A percentile compares a stretch with the other conserved stretches of the same genome.
phyloP scores from a whole-genome alignment of 2,329 filamentous ascomycete genomes.

The Triangularia verruculosa region DNA sequence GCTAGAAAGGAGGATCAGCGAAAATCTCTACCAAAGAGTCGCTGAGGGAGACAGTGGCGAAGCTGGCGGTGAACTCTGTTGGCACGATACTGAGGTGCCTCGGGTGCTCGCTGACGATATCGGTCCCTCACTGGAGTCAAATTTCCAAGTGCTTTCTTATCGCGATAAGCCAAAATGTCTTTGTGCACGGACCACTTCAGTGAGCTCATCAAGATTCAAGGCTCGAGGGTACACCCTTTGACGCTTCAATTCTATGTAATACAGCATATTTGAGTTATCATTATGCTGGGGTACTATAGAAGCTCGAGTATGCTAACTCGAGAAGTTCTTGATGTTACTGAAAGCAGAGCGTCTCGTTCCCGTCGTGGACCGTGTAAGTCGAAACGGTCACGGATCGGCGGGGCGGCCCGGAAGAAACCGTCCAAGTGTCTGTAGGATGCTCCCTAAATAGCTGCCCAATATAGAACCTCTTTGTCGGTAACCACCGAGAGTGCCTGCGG shows the following conservation, averaged over 20 bases:
- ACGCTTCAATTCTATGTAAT: too few relatives aligned
- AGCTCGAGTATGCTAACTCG: too few relatives aligned
- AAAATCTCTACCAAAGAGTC: conserved; percentile 9
- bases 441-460: conserved; percentile 8
- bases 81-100: neutral
- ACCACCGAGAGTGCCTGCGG: neutral
- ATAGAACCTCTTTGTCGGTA: neutral
- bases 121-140: neutral
- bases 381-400: neutral
- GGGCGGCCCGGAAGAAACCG: neutral
- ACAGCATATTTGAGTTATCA: too few relatives aligned
- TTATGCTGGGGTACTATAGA: too few relatives aligned
- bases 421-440: neutral
- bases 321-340: too few relatives aligned
- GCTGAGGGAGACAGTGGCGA: neutral
- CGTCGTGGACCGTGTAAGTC: neutral
- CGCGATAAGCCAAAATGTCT: neutral
- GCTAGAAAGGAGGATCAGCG: conserved; percentile 12
- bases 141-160: conserved; percentile 9
- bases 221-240: neutral
- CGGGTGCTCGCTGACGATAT: neutral
- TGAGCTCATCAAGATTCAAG: conserved; percentile 8
- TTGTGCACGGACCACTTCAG: neutral
- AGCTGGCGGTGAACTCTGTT: neutral
- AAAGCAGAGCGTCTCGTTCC: too few relatives aligned